Conservation (phyloP, 106 monocot genomes). For the Alisma plantagoaquatica region DNA sequence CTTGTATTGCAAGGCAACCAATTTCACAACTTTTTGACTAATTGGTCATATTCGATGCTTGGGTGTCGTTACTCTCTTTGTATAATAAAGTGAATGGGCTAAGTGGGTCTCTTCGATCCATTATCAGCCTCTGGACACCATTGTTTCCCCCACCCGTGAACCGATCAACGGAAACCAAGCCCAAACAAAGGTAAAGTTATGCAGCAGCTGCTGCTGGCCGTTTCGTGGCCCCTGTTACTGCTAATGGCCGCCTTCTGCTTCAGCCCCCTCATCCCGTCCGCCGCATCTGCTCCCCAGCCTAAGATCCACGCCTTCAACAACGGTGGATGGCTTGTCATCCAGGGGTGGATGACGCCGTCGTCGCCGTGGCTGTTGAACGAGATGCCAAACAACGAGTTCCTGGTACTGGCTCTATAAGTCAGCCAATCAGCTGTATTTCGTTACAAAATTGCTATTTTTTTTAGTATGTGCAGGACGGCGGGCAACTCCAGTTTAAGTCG, state of each 20-base stretch:
- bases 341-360: constrained; percentile 79
- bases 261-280: not conserved
- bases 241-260: no score
- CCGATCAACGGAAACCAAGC: not conserved
- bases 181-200: not conserved
- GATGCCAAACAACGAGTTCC: constrained; percentile 56
- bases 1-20: no score
- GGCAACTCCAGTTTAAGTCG: constrained; percentile 29
- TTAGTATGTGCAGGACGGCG: constrained; percentile 16
- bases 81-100: no score
- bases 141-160: not conserved
- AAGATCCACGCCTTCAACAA: constrained; percentile 51
- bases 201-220: not conserved
- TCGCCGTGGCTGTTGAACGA: constrained; percentile 59
- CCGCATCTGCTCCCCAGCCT: not conserved
- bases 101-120: no score
- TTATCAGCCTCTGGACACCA: not conserved
- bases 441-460: not conserved
- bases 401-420: no score
- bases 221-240: not conserved
- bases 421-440: not conserved
- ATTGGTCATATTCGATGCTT: no score
- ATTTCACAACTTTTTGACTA: no score
- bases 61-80: no score
- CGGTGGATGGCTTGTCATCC: constrained; percentile 80